These are phyloP conservation scores for Juglanconis oblonga DNA, from an alignment of 2,329 filamentous ascomycete species.

Conservation along the genomic window DNA sequence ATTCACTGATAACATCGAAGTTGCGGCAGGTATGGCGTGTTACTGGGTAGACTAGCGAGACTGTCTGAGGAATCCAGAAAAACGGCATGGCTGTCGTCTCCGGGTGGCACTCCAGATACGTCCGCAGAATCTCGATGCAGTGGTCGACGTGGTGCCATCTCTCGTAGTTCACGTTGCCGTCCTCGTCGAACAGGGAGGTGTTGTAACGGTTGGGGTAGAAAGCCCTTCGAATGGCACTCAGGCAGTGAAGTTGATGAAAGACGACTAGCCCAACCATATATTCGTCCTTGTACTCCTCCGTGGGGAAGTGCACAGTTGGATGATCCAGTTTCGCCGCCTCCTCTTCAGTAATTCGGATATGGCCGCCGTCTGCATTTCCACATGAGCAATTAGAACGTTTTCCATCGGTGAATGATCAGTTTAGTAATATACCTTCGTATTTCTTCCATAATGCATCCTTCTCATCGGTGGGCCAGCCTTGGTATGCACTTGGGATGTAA, in stretches of 20 bases:
- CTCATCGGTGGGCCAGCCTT: conserved; percentile 9
- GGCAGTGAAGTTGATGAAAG: conserved; percentile 10
- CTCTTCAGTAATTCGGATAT: conserved; percentile 2
- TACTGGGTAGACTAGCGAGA: not conserved
- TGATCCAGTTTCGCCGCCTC: not conserved
- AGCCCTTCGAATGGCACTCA: conserved; percentile 2
- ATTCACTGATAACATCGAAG: conserved; percentile 8
- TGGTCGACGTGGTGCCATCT: conserved; percentile 11
- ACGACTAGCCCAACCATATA: conserved; percentile 6
- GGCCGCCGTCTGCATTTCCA: not conserved
- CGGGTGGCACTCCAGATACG: conserved; percentile 6
- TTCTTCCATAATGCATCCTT: conserved; percentile 8
- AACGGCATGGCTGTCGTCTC: conserved; percentile 10
- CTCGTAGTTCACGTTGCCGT: conserved; percentile 5
- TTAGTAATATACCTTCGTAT: conserved; percentile 1
- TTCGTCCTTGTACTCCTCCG: conserved; percentile 6
- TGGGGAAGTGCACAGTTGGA: conserved; percentile 3
- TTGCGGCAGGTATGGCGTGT: conserved; percentile 8
- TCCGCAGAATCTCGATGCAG: conserved; percentile 6
- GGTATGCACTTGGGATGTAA: conserved; percentile 1
- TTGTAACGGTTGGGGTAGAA: conserved; percentile 8
- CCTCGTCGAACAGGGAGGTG: not conserved
- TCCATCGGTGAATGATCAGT: not conserved
- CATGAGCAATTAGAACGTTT: not conserved
- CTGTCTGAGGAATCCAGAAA: not conserved